phyloP scores from a whole-genome alignment of 768 basidiomycete genomes.

The Kwoniella dejecticola region DNA sequence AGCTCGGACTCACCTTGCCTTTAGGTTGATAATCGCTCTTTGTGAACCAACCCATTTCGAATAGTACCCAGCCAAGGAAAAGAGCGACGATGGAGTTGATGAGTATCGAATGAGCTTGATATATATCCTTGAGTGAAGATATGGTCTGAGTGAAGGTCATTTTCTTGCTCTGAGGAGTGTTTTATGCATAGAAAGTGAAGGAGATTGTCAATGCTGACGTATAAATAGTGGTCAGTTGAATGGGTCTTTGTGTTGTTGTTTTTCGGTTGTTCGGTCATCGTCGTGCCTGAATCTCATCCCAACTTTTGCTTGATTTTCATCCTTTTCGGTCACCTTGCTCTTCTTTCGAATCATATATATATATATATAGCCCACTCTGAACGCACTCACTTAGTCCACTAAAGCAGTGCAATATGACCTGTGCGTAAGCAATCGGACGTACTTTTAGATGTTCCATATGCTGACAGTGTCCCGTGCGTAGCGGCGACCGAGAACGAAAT shows the following conservation, averaged over 20 bases:
- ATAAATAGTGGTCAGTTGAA: too few relatives aligned
- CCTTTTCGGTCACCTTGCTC: too few relatives aligned
- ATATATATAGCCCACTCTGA: too few relatives aligned
- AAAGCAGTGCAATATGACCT: too few relatives aligned
- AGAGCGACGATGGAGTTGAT: neutral
- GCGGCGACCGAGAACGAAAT: too few relatives aligned
- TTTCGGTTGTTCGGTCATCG: neutral
- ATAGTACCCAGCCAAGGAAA: constrained; percentile 21
- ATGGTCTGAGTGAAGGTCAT: neutral
- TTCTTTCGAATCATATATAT: too few relatives aligned
- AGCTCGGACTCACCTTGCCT: constrained; percentile 39
- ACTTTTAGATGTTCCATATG: too few relatives aligned
- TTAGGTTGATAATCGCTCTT: constrained; percentile 30
- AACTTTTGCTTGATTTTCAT: neutral
- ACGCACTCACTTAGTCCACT: too few relatives aligned
- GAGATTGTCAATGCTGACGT: too few relatives aligned
- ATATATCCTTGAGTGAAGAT: constrained; percentile 7
- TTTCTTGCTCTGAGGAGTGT: neutral
- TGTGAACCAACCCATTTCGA: constrained; percentile 27
- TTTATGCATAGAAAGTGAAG: neutral
- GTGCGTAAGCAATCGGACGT: too few relatives aligned
- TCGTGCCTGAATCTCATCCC: neutral
- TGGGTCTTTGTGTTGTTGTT: neutral
- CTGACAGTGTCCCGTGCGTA: constrained; percentile 1
- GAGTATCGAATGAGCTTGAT: neutral